These are phyloP conservation scores for Trametes pubescens DNA, from an alignment of 1,284 basidiomycete species.

Conservation along the genomic window DNA sequence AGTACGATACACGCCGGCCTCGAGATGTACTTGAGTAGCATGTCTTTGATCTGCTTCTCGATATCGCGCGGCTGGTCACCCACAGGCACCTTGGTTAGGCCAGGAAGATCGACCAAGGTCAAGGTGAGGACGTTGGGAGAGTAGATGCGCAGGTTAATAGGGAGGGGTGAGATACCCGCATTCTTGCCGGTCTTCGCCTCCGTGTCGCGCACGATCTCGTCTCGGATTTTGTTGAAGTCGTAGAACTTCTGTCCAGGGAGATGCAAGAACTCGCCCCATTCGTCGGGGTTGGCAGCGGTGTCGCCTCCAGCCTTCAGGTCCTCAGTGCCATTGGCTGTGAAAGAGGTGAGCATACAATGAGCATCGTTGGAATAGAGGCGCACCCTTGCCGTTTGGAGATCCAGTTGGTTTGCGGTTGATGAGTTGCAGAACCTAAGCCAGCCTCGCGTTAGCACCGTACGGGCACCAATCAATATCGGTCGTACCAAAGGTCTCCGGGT, in stretches of 20 bases:
- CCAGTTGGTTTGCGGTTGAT: conserved; percentile 79
- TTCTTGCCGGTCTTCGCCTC: conserved; percentile 98
- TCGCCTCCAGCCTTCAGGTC: conserved; percentile 47
- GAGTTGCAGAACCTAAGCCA: conserved; percentile 87
- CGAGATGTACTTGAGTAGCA: conserved; percentile 96
- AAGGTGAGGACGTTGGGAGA: conserved; percentile 97
- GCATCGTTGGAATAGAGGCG: conserved; percentile 23
- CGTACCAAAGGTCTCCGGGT: conserved; percentile 90
- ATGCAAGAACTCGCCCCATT: conserved; percentile 99
- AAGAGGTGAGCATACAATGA: conserved; percentile 18
- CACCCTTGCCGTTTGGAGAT: conserved; percentile 58
- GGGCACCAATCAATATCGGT: conserved; percentile 33
- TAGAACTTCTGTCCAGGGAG: conserved; percentile 96
- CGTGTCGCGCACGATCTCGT: conserved; percentile 96
- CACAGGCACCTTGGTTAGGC: conserved; percentile 95
- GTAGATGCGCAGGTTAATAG: conserved; percentile 97
- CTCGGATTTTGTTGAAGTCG: conserved; percentile 96
- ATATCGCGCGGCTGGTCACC: conserved; percentile 98
- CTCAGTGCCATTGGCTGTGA: conserved; percentile 22
- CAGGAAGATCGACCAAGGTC: conserved; percentile 96
- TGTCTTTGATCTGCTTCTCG: conserved; percentile 96
- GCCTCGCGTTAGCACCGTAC: background rate
- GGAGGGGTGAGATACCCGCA: conserved; percentile 93
- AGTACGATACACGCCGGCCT: conserved; percentile 92
- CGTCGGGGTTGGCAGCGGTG: conserved; percentile 84